Conservation (phyloP, 176 grass and related monocot genomes). For the Pharus latifolius region DNA sequence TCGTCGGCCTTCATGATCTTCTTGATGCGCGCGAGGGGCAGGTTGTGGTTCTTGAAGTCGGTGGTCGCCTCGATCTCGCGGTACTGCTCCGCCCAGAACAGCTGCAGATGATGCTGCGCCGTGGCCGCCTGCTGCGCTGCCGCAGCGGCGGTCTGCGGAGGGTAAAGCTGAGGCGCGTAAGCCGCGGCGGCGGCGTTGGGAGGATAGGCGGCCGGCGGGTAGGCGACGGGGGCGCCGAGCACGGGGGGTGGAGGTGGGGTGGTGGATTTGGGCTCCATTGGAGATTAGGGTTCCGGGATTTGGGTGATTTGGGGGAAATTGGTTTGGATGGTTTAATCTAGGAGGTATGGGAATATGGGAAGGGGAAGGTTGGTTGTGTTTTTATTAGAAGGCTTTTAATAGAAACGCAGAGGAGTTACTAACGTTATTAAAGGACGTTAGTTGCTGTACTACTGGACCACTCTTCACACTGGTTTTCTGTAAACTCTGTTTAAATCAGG, state of each 20-base stretch:
- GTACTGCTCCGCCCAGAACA: conserved; percentile 87
- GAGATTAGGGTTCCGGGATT: conserved; percentile 21
- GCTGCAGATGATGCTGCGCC: conserved; percentile 52
- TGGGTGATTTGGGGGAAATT: not conserved
- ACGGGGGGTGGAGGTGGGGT: conserved; percentile 20
- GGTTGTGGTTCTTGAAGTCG: conserved; percentile 93
- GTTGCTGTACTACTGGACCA: too few relatives aligned
- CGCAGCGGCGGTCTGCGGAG: not conserved
- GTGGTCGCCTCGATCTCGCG: conserved; percentile 76
- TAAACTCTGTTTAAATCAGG: too few relatives aligned
- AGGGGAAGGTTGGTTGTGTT: not conserved
- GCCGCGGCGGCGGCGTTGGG: conserved; percentile 3
- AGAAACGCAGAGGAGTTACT: too few relatives aligned
- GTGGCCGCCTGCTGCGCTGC: conserved; percentile 14
- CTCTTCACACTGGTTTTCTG: too few relatives aligned
- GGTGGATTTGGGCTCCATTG: conserved; percentile 63
- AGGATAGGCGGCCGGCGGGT: conserved; percentile 15
- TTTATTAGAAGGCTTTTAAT: too few relatives aligned
- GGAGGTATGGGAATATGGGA: not conserved
- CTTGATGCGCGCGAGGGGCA: conserved; percentile 93
- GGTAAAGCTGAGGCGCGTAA: conserved; percentile 30
- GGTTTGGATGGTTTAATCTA: not conserved
- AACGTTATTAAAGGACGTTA: too few relatives aligned
- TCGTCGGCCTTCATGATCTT: conserved; percentile 99
- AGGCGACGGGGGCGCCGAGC: conserved; percentile 31